Base-by-base conservation (phyloP, 805 yeast species). In the Scheffersomyces coipomensis region DNA sequence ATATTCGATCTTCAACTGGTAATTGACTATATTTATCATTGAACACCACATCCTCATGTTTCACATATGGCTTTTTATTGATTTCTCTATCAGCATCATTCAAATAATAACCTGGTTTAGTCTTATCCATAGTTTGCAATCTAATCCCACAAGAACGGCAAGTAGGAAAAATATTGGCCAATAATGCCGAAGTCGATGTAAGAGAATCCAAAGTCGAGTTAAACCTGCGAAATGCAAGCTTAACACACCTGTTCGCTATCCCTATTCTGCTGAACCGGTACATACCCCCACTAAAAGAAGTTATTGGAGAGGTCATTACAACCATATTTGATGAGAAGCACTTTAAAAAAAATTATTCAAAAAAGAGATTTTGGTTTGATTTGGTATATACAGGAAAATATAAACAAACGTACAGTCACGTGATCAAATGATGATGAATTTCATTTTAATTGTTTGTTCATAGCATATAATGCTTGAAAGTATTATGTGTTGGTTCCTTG, bases 141-240 rank as follows among this genome's bases (percentile, higher is more conserved):
- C 47, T 46, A 6, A 79, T 60, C 19, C 88, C 88, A 61, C 89
- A 83, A 2, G 85, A 73, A 4, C 63, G 52, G 53, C 88, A 82
- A 9, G 52, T 42, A 1, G 47, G 39, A 12, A 52, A 45, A 17
- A 52, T 29, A 29, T 41, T 43, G 17, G 42, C 19, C 10, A 40
- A 33, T 19, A 48, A 33, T 13, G 42, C 39, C 8, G 19, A 42
- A 18, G 29, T 32, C 29, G 19, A 34, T 16, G 22, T 25, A 19
- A n/a, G 13, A n/a, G 4, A n/a, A n/a, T n/a, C 19, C 13, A 33
- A 19, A 3, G 34, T 19, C 8, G 35, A 32, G 17, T 30, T 27
- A 26, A 11, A 35, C 7, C 30, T n/a, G 3, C 18, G 17, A 10
- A 27, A 27, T 4, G 9, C 30, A 27, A 27, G 18, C 18, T 27